Evolutionary conservation across 352 stramenopile species (phyloP), one percentile per base, ranked within the genome.

Genomic region (Plasmopara viticola): DNA sequence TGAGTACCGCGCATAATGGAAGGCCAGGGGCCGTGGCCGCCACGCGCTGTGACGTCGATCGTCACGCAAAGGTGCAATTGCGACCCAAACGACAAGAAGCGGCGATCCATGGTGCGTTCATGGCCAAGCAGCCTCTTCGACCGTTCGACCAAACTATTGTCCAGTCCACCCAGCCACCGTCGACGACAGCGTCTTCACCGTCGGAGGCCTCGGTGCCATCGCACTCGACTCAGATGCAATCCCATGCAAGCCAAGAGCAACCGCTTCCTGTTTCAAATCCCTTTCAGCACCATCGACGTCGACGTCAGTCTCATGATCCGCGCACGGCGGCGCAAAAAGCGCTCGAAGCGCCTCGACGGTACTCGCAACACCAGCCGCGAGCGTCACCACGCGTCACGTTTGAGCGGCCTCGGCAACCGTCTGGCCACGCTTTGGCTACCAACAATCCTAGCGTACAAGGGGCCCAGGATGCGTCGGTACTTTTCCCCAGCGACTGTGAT

Each of bases 81-180:
- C 53, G 53, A 8, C 53, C 46, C 17, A 44, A 47, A 15, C 42
- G 42, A 12, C 52, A 65, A 3, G 17, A 30, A 3, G 20, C 20
- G 25, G 40, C 42, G 9, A 57, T 17, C 6, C 34, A 62, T 37
- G 54, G 48, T 4, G 15, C 18, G 15, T 58, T 20, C 20, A 51
- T 58, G 17, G 58, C 46, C 7, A 43, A 66, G 15, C 30, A 54
- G 44, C 60, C 46, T 2, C 57, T 60, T 40, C 47, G 30, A 29
- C 51, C 51, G 3, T 60, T 55, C 28, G 51, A 64, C 6, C 51
- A 60, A 41, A 64, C 57, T 46, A 56, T 50, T 5, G 29, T 44
- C 13, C 44, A 7, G 14, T 54, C 44, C 12, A 59, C 31, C 28
- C 44, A 42, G 29, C 51, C 33, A 14, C 20, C 20, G 20, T 28